Percentiles rank a stretch among this genome's conserved stretches.
These are phyloP conservation scores for Myriosclerotinia curreyana DNA, from an alignment of 2,329 filamentous ascomycete species.

Conservation along the genomic window DNA sequence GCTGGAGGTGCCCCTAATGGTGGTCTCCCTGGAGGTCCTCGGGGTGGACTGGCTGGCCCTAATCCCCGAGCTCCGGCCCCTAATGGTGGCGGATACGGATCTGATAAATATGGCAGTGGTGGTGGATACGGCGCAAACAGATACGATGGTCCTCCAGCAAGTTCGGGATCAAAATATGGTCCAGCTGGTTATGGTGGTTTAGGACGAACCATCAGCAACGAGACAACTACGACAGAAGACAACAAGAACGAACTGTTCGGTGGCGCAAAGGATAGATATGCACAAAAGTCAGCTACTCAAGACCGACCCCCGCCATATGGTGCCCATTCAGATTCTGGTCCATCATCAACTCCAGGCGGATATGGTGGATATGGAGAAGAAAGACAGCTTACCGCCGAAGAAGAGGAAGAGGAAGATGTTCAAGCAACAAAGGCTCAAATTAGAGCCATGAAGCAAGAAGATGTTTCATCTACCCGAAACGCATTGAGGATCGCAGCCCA, in stretches of 20 bases:
- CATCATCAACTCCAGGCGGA: constrained; percentile 25
- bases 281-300: constrained; percentile 31
- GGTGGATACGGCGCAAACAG: constrained; percentile 53
- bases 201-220: constrained; percentile 46
- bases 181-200: constrained; percentile 61
- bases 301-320: constrained; percentile 33
- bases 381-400: constrained; percentile 76
- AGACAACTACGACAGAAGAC: constrained; percentile 45
- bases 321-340: constrained; percentile 28
- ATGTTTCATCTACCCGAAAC: constrained; percentile 69
- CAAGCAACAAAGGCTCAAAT: constrained; percentile 72
- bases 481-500: constrained; percentile 65
- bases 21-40: constrained; percentile 33
- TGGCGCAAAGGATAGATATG: constrained; percentile 40
- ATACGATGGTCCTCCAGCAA: constrained; percentile 46
- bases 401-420: constrained; percentile 70
- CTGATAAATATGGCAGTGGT: constrained; percentile 51
- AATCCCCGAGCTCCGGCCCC: constrained; percentile 29
- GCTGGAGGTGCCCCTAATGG: constrained; percentile 28
- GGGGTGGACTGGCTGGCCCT: constrained; percentile 25
- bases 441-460: constrained; percentile 71
- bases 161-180: constrained; percentile 43
- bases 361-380: constrained; percentile 62
- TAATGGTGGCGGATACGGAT: constrained; percentile 49
- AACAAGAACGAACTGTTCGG: constrained; percentile 63